These are phyloP conservation scores for Boletus pseudo-olivaceus DNA, from an alignment of 768 basidiomycete species.

Conservation along the genomic window DNA sequence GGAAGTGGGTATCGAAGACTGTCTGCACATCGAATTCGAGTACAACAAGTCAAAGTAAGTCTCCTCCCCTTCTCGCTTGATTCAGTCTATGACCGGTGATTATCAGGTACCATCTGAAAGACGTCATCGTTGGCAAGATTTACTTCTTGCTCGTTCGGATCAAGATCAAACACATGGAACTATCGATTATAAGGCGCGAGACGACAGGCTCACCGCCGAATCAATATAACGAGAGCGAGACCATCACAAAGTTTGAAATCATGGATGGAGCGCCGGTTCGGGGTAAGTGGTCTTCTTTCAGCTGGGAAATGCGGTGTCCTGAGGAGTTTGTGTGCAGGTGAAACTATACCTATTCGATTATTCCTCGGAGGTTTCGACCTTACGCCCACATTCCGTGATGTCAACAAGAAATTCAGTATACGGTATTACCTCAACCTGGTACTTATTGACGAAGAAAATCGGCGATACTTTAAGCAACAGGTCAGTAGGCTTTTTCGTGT, in stretches of 20 bases:
- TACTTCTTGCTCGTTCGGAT: constrained; percentile 98
- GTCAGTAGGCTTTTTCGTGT: constrained; percentile 33
- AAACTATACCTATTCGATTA: constrained; percentile 95
- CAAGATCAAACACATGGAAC: constrained; percentile 99
- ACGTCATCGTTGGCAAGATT: constrained; percentile 99
- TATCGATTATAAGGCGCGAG: constrained; percentile 95
- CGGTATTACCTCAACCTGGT: constrained; percentile 97
- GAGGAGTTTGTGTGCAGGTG: constrained; percentile 50
- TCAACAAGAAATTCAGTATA: constrained; percentile 98
- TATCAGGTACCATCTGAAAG: constrained; percentile 92
- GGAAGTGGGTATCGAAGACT: constrained; percentile 99
- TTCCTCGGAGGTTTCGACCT: constrained; percentile 98
- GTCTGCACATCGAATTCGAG: constrained; percentile 98
- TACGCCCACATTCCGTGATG: constrained; percentile 97
- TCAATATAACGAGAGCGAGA: constrained; percentile 98
- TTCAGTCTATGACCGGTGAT: neutral
- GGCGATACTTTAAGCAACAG: constrained; percentile 97
- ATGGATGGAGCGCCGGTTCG: constrained; percentile 99
- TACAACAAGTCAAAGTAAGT: constrained; percentile 98
- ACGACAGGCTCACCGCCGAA: constrained; percentile 98
- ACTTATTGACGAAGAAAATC: constrained; percentile 96
- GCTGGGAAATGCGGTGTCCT: neutral
- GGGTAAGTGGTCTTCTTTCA: constrained; percentile 43
- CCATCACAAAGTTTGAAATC: constrained; percentile 99
- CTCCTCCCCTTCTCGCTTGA: neutral